Evolutionary conservation across 1,284 basidiomycete genomes (phyloP).

Genomic region (Ustilago tritici): DNA sequence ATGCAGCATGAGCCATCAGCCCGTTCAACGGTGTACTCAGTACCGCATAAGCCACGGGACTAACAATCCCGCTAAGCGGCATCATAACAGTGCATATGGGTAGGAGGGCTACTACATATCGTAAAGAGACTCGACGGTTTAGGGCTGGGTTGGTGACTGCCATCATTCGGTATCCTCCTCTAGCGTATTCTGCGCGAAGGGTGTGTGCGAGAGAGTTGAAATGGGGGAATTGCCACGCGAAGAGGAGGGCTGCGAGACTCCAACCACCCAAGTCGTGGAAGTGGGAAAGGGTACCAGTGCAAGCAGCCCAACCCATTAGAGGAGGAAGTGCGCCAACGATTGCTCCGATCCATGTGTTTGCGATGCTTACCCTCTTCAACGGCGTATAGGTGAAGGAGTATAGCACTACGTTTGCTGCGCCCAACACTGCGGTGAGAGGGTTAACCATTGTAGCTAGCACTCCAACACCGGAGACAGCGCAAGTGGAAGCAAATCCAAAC

Average conservation of each 20-base stretch:
- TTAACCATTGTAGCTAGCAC: slow-evolving; percentile 88
- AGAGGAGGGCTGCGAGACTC: slow-evolving; percentile 73
- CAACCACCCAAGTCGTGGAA: slow-evolving; percentile 68
- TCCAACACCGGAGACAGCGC: slow-evolving; percentile 81
- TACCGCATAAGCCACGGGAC: slow-evolving; percentile 77
- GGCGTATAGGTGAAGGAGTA: slow-evolving; percentile 95
- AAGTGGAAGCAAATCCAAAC: slow-evolving; percentile 79
- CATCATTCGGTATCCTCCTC: slow-evolving; percentile 94
- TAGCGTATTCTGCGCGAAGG: slow-evolving; percentile 87
- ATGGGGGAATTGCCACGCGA: slow-evolving; percentile 98
- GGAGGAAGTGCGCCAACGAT: slow-evolving; percentile 93
- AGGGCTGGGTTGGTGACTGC: slow-evolving; percentile 82
- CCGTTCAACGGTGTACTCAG: slow-evolving; percentile 83
- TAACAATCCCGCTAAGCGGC: slow-evolving; percentile 60
- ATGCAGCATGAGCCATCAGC: slow-evolving; percentile 79
- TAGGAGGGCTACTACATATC: slow-evolving; percentile 84
- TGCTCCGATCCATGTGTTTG: slow-evolving; percentile 95
- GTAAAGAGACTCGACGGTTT: slow-evolving; percentile 86
- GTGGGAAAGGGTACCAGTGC: slow-evolving; percentile 83
- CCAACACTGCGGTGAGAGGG: slow-evolving; percentile 85
- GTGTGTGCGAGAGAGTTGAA: slow-evolving; percentile 94
- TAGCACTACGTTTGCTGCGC: slow-evolving; percentile 84
- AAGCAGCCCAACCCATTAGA: slow-evolving; percentile 97
- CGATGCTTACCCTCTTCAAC: slow-evolving; percentile 87
- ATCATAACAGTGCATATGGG: slow-evolving; percentile 82